Percentiles rank a stretch among this genome's conserved stretches.
Conservation (phyloP, 306 rosid genomes). For the Comarum palustre region DNA sequence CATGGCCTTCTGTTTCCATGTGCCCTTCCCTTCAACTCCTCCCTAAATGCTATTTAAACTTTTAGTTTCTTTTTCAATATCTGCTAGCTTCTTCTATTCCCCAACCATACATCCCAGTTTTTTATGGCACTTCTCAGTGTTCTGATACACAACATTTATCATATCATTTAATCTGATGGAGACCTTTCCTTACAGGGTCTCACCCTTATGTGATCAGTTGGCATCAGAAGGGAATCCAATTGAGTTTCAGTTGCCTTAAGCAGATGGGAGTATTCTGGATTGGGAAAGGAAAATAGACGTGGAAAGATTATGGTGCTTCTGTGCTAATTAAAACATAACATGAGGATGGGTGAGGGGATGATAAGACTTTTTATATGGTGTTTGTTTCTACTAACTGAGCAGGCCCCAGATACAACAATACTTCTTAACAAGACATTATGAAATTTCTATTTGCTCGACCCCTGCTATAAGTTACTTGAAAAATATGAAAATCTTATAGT, state of each 20-base stretch:
- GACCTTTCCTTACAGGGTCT: not conserved
- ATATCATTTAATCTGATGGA: constrained; percentile 10
- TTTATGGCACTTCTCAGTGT: constrained; percentile 8
- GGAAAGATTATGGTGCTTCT: constrained; percentile 7
- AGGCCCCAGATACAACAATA: not conserved
- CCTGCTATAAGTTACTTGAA: no score
- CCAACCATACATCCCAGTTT: constrained; percentile 15
- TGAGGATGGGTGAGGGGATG: not conserved
- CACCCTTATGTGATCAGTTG: not conserved
- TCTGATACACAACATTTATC: not conserved
- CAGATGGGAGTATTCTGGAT: not conserved
- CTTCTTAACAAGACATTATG: not conserved
- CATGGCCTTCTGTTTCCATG: constrained; percentile 83
- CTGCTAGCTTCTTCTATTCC: constrained; percentile 26
- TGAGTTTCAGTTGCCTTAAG: not conserved
- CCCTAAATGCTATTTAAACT: constrained; percentile 6
- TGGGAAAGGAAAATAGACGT: constrained; percentile 6
- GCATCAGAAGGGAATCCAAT: constrained; percentile 12
- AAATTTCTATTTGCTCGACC: not conserved
- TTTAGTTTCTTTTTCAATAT: constrained; percentile 19
- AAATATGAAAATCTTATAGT: no score
- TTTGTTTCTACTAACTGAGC: not conserved
- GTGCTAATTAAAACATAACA: constrained; percentile 10
- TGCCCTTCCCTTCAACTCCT: constrained; percentile 45
- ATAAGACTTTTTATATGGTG: not conserved